Evolutionary conservation across 805 yeast genomes (phyloP).

Genomic region (Yarrowia porcina): DNA sequence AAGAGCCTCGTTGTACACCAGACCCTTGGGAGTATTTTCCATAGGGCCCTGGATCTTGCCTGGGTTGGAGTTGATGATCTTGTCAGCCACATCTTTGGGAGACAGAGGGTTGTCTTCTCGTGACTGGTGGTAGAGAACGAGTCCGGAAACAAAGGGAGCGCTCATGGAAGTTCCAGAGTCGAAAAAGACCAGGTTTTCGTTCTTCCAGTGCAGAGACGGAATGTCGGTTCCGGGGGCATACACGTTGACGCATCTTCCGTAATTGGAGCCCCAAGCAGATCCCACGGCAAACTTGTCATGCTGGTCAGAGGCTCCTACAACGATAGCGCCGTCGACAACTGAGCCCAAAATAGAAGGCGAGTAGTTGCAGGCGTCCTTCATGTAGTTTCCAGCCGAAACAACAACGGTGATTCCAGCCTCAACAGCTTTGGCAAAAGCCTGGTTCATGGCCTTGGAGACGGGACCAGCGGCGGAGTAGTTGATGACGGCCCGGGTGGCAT

Average conservation of each 20-base stretch:
- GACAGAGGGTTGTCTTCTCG: not conserved
- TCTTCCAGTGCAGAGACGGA: slow-evolving; percentile 48
- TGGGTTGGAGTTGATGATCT: not conserved
- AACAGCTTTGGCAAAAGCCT: slow-evolving; percentile 88
- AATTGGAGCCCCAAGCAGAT: slow-evolving; percentile 89
- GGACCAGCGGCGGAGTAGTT: slow-evolving; percentile 97
- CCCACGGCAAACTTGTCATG: slow-evolving; percentile 51
- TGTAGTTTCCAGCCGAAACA: slow-evolving; percentile 95
- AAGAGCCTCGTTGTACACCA: slow-evolving; percentile 7
- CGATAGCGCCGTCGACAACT: slow-evolving; percentile 52
- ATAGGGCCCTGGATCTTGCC: not conserved
- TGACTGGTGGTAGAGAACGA: slow-evolving; percentile 67
- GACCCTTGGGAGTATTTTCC: not conserved
- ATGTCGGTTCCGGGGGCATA: slow-evolving; percentile 95
- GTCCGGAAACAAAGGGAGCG: slow-evolving; percentile 92
- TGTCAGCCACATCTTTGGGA: slow-evolving; percentile 1
- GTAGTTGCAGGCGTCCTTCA: slow-evolving; percentile 85
- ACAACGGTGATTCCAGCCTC: slow-evolving; percentile 86
- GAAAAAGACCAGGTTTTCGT: slow-evolving; percentile 34
- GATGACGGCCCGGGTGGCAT: slow-evolving; percentile 47
- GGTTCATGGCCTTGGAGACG: slow-evolving; percentile 77
- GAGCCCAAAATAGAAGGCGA: slow-evolving; percentile 74
- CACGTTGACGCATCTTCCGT: slow-evolving; percentile 91
- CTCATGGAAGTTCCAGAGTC: slow-evolving; percentile 96
- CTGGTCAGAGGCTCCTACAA: slow-evolving; percentile 93